Conservation (phyloP, 2,329 filamentous ascomycete species). For the Botrytis porri region DNA sequence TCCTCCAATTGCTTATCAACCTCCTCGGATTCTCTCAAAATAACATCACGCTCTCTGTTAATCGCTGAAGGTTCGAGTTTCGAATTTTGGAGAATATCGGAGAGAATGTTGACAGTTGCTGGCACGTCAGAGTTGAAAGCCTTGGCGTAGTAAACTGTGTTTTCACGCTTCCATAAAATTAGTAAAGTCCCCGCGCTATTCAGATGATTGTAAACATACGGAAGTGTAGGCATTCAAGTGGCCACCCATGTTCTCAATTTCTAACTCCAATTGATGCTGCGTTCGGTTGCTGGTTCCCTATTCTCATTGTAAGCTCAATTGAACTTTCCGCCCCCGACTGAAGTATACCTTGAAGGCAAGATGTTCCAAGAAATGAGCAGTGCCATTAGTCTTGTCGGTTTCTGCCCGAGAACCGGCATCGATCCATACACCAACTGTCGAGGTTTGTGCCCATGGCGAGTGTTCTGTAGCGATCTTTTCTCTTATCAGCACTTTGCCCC, state of each 20-base stretch:
- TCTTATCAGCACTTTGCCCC: slow-evolving; percentile 35
- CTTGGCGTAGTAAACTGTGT: slow-evolving; percentile 99
- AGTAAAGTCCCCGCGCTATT: slow-evolving; percentile 23
- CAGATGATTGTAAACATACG: slow-evolving; percentile 55
- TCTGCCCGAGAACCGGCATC: slow-evolving; percentile 97
- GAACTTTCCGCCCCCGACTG: slow-evolving; percentile 24
- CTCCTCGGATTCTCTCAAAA: slow-evolving; percentile 97
- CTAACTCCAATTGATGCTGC: slow-evolving; percentile 96
- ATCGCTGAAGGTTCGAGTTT: slow-evolving; percentile 92
- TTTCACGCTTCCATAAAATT: slow-evolving; percentile 68
- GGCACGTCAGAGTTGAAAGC: slow-evolving; percentile 97
- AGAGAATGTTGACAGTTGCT: slow-evolving; percentile 94
- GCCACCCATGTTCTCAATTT: slow-evolving; percentile 99
- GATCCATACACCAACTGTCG: slow-evolving; percentile 98
- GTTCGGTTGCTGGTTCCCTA: slow-evolving; percentile 91
- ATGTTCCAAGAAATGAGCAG: slow-evolving; percentile 99
- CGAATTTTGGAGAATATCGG: slow-evolving; percentile 99
- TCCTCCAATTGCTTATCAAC: slow-evolving; percentile 99
- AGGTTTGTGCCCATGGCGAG: slow-evolving; percentile 97
- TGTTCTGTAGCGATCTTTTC: slow-evolving; percentile 91
- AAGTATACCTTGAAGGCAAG: slow-evolving; percentile 91
- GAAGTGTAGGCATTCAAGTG: slow-evolving; percentile 99
- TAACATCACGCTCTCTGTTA: slow-evolving; percentile 97
- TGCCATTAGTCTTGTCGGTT: slow-evolving; percentile 98
- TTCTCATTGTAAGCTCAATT: slow-evolving; percentile 28